These are phyloP conservation scores for Agrocybe chaxingu DNA, from an alignment of 768 basidiomycete genomes.

Conservation along the genomic window DNA sequence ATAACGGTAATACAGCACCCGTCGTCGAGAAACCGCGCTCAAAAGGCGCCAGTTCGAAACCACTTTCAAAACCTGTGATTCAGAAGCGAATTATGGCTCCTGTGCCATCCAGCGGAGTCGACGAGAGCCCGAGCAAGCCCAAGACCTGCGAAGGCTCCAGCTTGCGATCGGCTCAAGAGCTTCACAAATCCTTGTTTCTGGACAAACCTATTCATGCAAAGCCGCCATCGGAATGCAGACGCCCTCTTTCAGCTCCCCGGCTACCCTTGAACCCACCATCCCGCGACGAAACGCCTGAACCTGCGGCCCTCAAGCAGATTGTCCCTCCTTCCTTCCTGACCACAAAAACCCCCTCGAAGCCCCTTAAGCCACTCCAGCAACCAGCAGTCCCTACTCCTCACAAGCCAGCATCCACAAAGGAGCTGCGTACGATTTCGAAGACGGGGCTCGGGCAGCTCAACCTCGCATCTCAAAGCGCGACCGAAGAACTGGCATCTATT, in stretches of 20 bases:
- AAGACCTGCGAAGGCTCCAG: no score
- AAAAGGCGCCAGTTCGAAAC: not conserved
- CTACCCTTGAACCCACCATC: not conserved
- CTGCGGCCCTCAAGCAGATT: slow-evolving; percentile 3
- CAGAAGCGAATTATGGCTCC: not conserved
- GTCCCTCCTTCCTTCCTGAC: slow-evolving; percentile 2
- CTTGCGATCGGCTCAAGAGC: no score
- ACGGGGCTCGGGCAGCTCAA: slow-evolving; percentile 53
- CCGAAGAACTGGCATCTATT: slow-evolving; percentile 51
- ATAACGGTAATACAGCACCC: not conserved
- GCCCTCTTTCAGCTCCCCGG: not conserved
- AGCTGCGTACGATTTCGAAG: slow-evolving; percentile 46
- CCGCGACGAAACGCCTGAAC: not conserved
- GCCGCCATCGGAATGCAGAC: not conserved
- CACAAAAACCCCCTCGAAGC: slow-evolving; percentile 12
- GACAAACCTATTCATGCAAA: not conserved
- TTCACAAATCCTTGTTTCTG: no score
- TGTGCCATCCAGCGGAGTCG: no score
- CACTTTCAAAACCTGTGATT: not conserved
- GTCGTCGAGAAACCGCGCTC: not conserved
- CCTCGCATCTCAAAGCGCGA: slow-evolving; percentile 32
- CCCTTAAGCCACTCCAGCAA: slow-evolving; percentile 20
- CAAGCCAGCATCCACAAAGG: slow-evolving; percentile 19
- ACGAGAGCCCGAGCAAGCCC: no score
- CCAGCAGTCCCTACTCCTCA: slow-evolving; percentile 21